Evolutionary conservation across 1,139 yeast genomes (phyloP).

Genomic region (Geotrichum europaeum): DNA sequence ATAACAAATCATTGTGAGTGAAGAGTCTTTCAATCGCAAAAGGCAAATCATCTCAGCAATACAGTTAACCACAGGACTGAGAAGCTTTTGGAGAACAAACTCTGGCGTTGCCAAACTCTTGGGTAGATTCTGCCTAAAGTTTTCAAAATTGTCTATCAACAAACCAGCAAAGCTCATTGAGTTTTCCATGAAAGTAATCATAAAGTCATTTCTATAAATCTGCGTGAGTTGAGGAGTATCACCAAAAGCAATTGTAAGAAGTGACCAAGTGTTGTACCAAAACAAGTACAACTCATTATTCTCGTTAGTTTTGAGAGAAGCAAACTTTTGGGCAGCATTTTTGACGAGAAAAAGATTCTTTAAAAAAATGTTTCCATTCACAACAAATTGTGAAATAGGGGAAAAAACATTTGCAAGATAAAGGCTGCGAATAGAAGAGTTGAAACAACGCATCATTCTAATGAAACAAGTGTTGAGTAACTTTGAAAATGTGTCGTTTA

Average conservation of each 20-base stretch:
- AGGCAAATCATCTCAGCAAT: background rate
- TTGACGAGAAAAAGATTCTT: background rate
- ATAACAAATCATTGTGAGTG: background rate
- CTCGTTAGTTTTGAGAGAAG: background rate
- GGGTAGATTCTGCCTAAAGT: background rate
- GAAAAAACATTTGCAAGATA: background rate
- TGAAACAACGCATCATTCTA: background rate
- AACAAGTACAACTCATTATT: background rate
- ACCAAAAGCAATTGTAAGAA: background rate
- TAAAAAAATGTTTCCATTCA: background rate
- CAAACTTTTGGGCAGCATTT: background rate
- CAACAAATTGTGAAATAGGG: background rate
- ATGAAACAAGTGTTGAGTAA: background rate
- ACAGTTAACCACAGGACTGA: background rate
- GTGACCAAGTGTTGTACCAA: slow-evolving; percentile 5
- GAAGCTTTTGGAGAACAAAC: background rate
- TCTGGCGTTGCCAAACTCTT: background rate
- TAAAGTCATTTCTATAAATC: background rate
- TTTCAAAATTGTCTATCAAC: background rate
- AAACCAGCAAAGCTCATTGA: background rate
- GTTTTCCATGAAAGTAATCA: background rate
- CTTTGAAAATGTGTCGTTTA: background rate
- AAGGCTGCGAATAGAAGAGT: background rate
- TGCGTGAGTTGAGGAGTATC: background rate
- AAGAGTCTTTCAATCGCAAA: background rate